Evolutionary conservation across 2,329 filamentous ascomycete genomes (phyloP).

Genomic region (Paecilomyces niveus): DNA sequence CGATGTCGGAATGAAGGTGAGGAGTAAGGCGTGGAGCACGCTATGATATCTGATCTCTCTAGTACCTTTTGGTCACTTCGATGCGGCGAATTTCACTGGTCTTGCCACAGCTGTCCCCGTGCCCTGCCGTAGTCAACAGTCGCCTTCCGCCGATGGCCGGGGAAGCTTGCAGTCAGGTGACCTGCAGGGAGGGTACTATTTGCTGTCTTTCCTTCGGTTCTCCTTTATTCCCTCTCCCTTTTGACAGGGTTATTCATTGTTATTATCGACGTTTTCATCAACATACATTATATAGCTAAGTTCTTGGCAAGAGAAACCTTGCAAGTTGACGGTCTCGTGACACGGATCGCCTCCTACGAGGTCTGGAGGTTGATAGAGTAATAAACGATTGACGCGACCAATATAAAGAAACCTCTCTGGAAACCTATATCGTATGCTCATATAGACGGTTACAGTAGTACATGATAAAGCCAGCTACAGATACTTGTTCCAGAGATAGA

Average conservation of each 20-base stretch:
- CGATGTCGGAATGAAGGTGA: neutral
- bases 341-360: too few relatives aligned
- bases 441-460: neutral
- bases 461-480: neutral
- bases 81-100: slow-evolving; percentile 24
- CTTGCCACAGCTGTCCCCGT: slow-evolving; percentile 18
- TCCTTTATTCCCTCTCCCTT: too few relatives aligned
- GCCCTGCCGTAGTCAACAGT: slow-evolving; percentile 11
- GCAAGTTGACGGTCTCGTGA: neutral
- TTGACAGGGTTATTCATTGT: neutral
- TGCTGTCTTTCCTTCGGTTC: too few relatives aligned
- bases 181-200: too few relatives aligned
- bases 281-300: neutral
- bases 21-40: slow-evolving; percentile 1
- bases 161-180: slow-evolving; percentile 2
- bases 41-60: slow-evolving; percentile 5
- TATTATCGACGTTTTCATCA: neutral
- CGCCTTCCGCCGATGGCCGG: neutral
- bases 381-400: too few relatives aligned
- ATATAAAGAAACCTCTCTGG: neutral
- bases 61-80: slow-evolving; percentile 1
- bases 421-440: neutral
- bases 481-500: neutral
- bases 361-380: too few relatives aligned
- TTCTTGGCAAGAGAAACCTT: neutral